Percentiles rank a stretch among this genome's conserved stretches.
Conservation (phyloP, 2,329 filamentous ascomycete genomes). For the Beauveria australis region DNA sequence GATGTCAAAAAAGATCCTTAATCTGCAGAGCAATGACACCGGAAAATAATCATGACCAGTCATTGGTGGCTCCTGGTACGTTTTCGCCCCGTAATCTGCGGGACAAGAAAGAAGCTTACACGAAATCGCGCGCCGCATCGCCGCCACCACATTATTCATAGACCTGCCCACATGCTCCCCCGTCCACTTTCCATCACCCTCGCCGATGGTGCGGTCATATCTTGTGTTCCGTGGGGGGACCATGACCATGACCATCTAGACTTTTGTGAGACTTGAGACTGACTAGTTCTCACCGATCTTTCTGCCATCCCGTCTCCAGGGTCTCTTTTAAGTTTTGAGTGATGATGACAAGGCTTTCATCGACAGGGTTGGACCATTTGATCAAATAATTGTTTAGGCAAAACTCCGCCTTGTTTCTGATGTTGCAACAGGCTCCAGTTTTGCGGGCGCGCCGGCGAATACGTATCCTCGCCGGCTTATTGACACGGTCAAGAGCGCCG, state of each 20-base stretch:
- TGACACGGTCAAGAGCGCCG: neutral
- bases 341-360: too few relatives aligned
- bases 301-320: too few relatives aligned
- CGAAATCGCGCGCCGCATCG: neutral
- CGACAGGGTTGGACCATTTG: too few relatives aligned
- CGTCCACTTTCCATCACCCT: too few relatives aligned
- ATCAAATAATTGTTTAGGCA: too few relatives aligned
- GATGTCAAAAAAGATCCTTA: neutral
- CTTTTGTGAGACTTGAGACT: too few relatives aligned
- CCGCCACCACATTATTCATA: neutral
- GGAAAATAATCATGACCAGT: neutral
- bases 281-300: too few relatives aligned
- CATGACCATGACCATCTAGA: too few relatives aligned
- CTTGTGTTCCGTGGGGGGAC: too few relatives aligned
- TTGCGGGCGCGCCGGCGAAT: neutral
- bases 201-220: too few relatives aligned
- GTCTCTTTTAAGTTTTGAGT: too few relatives aligned
- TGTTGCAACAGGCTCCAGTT: neutral
- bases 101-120: neutral
- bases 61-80: neutral
- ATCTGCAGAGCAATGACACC: neutral
- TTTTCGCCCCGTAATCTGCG: neutral
- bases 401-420: neutral
- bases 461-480: neutral
- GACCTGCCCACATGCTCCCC: neutral